Evolutionary conservation across 306 rosid genomes (phyloP), one percentile per base, ranked within the genome.

Genomic region (Gastrolobium villosum): DNA sequence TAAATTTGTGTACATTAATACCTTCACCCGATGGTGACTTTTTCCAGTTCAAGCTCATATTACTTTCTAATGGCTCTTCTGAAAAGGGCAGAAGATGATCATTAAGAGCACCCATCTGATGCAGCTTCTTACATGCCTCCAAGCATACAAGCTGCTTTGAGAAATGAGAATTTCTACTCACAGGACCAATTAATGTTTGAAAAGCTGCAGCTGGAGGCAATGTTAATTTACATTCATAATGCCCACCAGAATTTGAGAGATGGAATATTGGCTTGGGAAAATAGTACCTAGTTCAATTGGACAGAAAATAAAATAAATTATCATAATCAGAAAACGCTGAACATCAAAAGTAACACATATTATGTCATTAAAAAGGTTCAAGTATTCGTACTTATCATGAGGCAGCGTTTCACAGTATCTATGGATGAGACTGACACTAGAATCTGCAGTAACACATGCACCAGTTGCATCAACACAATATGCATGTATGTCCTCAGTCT

Each of bases 81-180:
- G 61, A 53, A 46, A 50, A 81, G 5, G 93, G 96, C 44, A 80
- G 92, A 76, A 91, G 93, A 89, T 84, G 88, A 82, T 87, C 92
- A 84, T 89, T 80, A 55, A 89, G 82, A 74, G 89, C 87, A 70
- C 90, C 92, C 72, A 87, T 69, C 49, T 89, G 86, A 84, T 89
- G 96, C 60, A 91, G 77, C 84, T 79, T 84, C 78, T 89, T 87
- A 72, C 93, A 91, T 40, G 91, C 96, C 82, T 91, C 91, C 85
- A 89, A 82, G 89, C 96, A 88, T 13, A 77, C 96, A 54, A 85
- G 89, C 85, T 91, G 96, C 88, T 87, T 91, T 31, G 93, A 79
- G 15, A 89, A 73, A 70, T 83, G 80, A 48, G 89, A 77, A 69
- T 63, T 89, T 49, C 59, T 80, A 82, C 86, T 62, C 32, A 37